Percentiles rank a stretch among this genome's conserved stretches.
These are phyloP conservation scores for Sporisorium scitamineum DNA, from an alignment of 1,284 basidiomycete genomes.

Conservation along the genomic window DNA sequence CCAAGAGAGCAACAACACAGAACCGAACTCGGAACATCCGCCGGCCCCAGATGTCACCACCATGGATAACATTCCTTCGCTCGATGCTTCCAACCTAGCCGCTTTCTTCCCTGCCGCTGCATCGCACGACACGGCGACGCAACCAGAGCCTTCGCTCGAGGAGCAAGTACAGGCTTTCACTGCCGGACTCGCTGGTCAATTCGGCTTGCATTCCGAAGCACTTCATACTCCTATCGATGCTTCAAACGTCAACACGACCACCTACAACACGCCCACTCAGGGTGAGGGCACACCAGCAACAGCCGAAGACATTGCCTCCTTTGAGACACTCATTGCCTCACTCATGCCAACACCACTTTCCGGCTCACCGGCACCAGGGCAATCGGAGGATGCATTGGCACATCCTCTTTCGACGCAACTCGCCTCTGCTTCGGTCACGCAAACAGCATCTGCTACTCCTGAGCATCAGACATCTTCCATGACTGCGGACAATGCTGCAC, in stretches of 20 bases:
- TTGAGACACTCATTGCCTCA: constrained; percentile 46
- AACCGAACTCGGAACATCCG: neutral
- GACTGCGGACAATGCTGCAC: constrained; percentile 29
- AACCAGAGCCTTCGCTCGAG: constrained; percentile 24
- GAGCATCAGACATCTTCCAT: constrained; percentile 15
- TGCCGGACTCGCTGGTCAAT: constrained; percentile 33
- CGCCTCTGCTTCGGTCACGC: neutral
- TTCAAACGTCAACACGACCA: constrained; percentile 17
- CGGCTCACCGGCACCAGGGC: constrained; percentile 22
- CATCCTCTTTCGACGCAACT: neutral
- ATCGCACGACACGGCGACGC: constrained; percentile 2
- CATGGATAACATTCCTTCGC: constrained; percentile 36
- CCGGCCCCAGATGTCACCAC: constrained; percentile 24
- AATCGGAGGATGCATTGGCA: neutral
- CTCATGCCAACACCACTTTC: constrained; percentile 45
- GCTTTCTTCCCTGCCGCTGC: constrained; percentile 24
- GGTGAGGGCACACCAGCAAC: constrained; percentile 41
- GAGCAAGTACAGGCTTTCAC: constrained; percentile 49
- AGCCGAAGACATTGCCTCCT: constrained; percentile 43
- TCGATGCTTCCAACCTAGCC: constrained; percentile 31
- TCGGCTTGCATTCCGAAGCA: constrained; percentile 11
- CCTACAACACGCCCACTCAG: constrained; percentile 40
- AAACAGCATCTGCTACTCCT: constrained; percentile 9
- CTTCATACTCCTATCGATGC: constrained; percentile 26
- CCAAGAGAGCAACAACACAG: neutral